phyloP scores from a whole-genome alignment of 2,329 filamentous ascomycete genomes.

The Ophiocordyceps camponoti-saundersi region DNA sequence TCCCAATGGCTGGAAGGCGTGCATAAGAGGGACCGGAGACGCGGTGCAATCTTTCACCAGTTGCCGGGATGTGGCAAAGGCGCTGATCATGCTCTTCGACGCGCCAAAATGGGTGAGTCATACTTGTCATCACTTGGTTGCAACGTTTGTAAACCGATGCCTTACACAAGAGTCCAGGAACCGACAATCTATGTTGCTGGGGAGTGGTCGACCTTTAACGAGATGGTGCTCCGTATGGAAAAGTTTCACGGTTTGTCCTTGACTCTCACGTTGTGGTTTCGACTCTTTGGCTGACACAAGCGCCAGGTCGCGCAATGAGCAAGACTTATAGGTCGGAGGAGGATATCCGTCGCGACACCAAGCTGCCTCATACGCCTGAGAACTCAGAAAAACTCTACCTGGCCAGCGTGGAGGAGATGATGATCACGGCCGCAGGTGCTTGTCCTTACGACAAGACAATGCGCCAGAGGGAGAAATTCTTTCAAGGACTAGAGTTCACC shows the following conservation, averaged over 20 bases:
- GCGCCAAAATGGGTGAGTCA: neutral
- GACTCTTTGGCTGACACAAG: neutral
- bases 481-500: neutral
- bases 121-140: neutral
- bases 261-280: neutral
- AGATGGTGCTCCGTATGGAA: neutral
- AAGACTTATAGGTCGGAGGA: neutral
- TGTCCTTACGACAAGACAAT: neutral
- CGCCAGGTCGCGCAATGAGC: neutral
- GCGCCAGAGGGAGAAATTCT: neutral
- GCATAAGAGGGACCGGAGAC: neutral
- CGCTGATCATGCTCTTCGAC: neutral
- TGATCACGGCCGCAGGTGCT: neutral
- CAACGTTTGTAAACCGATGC: neutral
- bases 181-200: neutral
- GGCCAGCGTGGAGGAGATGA: constrained; percentile 1
- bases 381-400: neutral
- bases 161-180: neutral
- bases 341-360: neutral
- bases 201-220: constrained; percentile 1
- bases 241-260: neutral
- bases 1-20: neutral
- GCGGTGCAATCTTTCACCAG: neutral
- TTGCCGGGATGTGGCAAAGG: neutral
- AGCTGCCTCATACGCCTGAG: neutral